phyloP scores from a whole-genome alignment of 805 yeast genomes.

The Metschnikowia similis region DNA sequence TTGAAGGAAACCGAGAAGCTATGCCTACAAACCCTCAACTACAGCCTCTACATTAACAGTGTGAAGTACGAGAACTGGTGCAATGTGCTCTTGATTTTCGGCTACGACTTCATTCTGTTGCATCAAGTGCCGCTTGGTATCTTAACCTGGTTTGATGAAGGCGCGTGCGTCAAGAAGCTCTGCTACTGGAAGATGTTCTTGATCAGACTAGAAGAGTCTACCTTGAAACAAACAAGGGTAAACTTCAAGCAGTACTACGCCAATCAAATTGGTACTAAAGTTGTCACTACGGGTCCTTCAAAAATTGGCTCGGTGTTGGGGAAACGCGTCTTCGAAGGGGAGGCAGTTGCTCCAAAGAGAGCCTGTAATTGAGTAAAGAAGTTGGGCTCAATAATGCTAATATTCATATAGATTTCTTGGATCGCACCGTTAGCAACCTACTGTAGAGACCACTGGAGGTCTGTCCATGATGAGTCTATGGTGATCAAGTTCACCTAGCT shows the following conservation, averaged over 20 bases:
- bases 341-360: slow-evolving; percentile 6
- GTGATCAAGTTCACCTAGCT: no score
- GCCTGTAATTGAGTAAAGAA: slow-evolving; percentile 4
- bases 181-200: slow-evolving; percentile 16
- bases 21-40: slow-evolving; percentile 51
- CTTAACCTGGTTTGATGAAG: slow-evolving; percentile 15
- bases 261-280: slow-evolving; percentile 17
- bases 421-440: no score
- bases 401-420: no score
- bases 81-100: slow-evolving; percentile 38
- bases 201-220: slow-evolving; percentile 12
- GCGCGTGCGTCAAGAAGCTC: slow-evolving; percentile 11
- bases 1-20: slow-evolving; percentile 50
- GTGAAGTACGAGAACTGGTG: slow-evolving; percentile 47
- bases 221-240: slow-evolving; percentile 11
- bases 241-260: slow-evolving; percentile 19
- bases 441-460: no score
- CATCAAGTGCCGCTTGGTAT: slow-evolving; percentile 27
- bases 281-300: slow-evolving; percentile 12
- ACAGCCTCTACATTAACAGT: slow-evolving; percentile 51
- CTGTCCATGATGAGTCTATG: no score
- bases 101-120: slow-evolving; percentile 38
- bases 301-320: slow-evolving; percentile 13
- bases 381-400: background rate
- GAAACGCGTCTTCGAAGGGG: slow-evolving; percentile 12